A percentile compares a stretch with the other conserved stretches of the same genome.
Evolutionary conservation across 2,329 filamentous ascomycete species (phyloP).

Genomic region (Calycina marina): DNA sequence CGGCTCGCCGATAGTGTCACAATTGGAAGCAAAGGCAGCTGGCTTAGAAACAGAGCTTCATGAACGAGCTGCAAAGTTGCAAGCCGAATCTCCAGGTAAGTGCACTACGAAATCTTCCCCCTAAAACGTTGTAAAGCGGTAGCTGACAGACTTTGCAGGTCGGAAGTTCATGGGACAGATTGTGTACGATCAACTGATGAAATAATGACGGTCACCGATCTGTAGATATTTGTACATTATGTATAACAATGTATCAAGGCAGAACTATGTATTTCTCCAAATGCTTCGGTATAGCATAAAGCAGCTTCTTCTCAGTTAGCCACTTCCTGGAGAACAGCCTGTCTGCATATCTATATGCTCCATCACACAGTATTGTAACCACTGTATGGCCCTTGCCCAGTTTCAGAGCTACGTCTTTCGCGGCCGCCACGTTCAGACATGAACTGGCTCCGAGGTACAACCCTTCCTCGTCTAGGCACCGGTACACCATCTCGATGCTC

Average conservation of each 20-base stretch:
- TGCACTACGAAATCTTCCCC: too few relatives aligned
- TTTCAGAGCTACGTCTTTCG: conserved; percentile 84
- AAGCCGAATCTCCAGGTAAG: too few relatives aligned
- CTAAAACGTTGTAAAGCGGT: too few relatives aligned
- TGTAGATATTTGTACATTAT: conserved; percentile 6
- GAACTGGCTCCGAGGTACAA: conserved; percentile 91
- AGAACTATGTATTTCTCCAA: conserved; percentile 90
- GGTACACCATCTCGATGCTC: conserved; percentile 95
- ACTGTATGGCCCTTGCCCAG: conserved; percentile 80
- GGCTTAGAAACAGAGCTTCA: conserved; percentile 5
- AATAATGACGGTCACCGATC: too few relatives aligned
- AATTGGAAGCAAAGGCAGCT: conserved; percentile 6
- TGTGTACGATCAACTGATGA: too few relatives aligned
- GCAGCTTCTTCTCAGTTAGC: conserved; percentile 73
- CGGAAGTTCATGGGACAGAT: too few relatives aligned
- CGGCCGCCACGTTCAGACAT: conserved; percentile 86
- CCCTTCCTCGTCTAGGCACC: conserved; percentile 89
- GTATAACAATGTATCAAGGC: conserved; percentile 35
- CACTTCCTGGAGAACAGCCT: conserved; percentile 84
- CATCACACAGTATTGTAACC: conserved; percentile 87
- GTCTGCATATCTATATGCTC: conserved; percentile 94
- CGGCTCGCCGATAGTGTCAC: conserved; percentile 5
- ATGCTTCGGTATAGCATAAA: conserved; percentile 68
- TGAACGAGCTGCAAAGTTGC: too few relatives aligned
- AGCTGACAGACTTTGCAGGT: too few relatives aligned